Conservation (phyloP, 2,329 filamentous ascomycete species). For the Curvularia sp. region DNA sequence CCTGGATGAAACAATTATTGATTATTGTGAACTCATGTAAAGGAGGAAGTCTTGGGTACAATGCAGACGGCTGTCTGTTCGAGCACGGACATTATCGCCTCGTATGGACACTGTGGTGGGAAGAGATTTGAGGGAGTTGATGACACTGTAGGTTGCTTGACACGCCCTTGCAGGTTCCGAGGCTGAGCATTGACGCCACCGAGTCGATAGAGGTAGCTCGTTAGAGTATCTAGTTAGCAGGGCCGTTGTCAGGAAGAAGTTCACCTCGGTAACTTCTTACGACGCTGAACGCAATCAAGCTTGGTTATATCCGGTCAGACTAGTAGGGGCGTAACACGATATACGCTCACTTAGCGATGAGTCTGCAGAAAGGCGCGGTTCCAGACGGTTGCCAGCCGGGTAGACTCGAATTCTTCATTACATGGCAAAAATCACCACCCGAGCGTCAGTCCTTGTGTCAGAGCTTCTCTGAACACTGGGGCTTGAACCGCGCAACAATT, state of each 20-base stretch:
- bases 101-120: background rate
- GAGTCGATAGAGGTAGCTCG: background rate
- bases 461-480: background rate
- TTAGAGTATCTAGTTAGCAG: background rate
- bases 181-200: background rate
- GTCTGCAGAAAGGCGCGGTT: background rate
- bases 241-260: background rate
- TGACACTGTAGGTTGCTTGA: background rate
- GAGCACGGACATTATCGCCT: background rate
- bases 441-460: background rate
- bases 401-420: background rate
- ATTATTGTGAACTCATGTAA: too few relatives aligned
- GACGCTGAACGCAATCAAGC: background rate
- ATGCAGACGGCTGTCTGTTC: background rate
- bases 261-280: background rate
- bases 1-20: background rate
- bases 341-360: too few relatives aligned
- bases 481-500: background rate
- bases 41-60: background rate
- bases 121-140: background rate
- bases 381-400: background rate
- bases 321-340: too few relatives aligned
- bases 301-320: too few relatives aligned
- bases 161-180: background rate
- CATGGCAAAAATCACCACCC: background rate